A percentile compares a stretch with the other conserved stretches of the same genome.
phyloP scores from a whole-genome alignment of 768 basidiomycete genomes.

The Trametes gibbosa region DNA sequence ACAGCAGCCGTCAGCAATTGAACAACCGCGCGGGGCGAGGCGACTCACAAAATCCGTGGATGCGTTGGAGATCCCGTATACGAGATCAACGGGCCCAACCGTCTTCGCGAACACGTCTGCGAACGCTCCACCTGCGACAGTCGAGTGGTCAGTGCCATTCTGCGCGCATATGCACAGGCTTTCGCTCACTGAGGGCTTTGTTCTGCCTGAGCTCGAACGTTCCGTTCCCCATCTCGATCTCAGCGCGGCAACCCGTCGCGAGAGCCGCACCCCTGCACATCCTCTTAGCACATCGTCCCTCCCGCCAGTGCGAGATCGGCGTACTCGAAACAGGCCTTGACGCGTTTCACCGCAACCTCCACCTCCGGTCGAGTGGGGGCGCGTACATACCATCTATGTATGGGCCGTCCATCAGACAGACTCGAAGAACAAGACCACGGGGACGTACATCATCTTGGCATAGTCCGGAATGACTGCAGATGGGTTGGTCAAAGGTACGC shows the following conservation, averaged over 20 bases:
- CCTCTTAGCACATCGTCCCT: neutral
- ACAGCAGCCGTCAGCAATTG: neutral
- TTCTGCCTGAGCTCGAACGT: constrained; percentile 68
- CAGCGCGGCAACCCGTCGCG: constrained; percentile 61
- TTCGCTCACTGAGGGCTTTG: constrained; percentile 48
- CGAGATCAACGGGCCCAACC: constrained; percentile 61
- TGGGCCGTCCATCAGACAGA: neutral
- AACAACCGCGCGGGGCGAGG: neutral
- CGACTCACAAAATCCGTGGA: constrained; percentile 80
- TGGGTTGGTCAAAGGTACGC: neutral
- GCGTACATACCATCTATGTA: constrained; percentile 64
- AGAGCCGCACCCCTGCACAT: constrained; percentile 56
- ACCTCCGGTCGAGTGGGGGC: constrained; percentile 66
- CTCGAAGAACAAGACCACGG: no score
- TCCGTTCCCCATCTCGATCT: constrained; percentile 36
- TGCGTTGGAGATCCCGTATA: constrained; percentile 65
- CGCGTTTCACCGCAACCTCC: constrained; percentile 52
- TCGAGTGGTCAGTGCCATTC: neutral
- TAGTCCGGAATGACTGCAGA: constrained; percentile 78
- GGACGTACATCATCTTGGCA: constrained; percentile 60
- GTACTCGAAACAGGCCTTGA: constrained; percentile 72
- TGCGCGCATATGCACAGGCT: neutral
- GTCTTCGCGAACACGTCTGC: constrained; percentile 57
- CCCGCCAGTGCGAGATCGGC: constrained; percentile 17
- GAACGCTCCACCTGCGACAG: constrained; percentile 55